Conservation (phyloP, 1,139 yeast genomes). For the Yamadazyma taylorii region DNA sequence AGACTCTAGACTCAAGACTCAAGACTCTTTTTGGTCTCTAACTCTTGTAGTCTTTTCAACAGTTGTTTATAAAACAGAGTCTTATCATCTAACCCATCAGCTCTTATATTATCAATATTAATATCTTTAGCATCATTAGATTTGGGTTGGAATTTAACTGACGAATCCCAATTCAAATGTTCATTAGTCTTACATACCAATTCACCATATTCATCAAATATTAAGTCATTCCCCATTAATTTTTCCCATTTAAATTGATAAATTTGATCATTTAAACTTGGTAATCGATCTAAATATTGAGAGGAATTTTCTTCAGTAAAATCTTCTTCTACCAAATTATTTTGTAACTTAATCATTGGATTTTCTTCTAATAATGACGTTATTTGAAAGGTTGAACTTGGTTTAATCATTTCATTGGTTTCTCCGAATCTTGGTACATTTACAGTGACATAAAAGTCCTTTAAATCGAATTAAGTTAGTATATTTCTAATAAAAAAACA, state of each 20-base stretch:
- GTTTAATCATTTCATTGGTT: slow-evolving; percentile 29
- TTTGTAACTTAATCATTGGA: slow-evolving; percentile 42
- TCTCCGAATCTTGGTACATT: slow-evolving; percentile 40
- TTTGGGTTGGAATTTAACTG: slow-evolving; percentile 18
- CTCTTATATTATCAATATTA: slow-evolving; percentile 1
- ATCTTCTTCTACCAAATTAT: slow-evolving; percentile 20
- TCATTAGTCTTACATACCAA: slow-evolving; percentile 44
- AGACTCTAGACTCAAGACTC: background rate
- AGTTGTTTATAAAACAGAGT: slow-evolving; percentile 10
- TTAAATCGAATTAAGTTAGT: slow-evolving; percentile 20
- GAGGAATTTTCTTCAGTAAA: slow-evolving; percentile 17
- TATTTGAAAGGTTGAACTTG: slow-evolving; percentile 44
- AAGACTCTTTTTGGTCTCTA: background rate
- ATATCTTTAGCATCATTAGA: slow-evolving; percentile 16
- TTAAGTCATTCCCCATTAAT: slow-evolving; percentile 80
- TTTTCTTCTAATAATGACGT: slow-evolving; percentile 33
- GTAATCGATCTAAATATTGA: background rate
- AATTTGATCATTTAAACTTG: slow-evolving; percentile 44
- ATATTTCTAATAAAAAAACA: slow-evolving; percentile 5
- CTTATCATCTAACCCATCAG: slow-evolving; percentile 7
- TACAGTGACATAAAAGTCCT: slow-evolving; percentile 44
- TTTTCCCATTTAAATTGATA: slow-evolving; percentile 79
- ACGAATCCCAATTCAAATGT: slow-evolving; percentile 35
- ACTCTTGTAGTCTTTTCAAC: slow-evolving; percentile 6
- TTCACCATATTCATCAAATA: slow-evolving; percentile 59